Conservation (phyloP, 495 filamentous ascomycete genomes). For the Podospora pseudocomata region DNA sequence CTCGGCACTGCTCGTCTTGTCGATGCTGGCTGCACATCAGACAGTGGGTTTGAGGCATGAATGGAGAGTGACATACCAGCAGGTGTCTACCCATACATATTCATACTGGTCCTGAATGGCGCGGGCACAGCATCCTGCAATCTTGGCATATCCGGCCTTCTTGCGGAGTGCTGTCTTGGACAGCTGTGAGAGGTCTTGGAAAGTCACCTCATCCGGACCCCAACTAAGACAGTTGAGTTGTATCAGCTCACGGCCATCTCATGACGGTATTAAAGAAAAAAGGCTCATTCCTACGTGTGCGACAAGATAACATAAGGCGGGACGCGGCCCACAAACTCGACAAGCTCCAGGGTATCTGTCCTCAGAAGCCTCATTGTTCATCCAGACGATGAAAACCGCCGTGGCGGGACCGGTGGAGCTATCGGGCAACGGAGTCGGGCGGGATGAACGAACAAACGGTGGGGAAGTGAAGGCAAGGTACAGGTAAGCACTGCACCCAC, state of each 20-base stretch:
- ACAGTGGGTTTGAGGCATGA: not conserved
- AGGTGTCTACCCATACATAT: conserved; percentile 20
- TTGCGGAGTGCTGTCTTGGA: not conserved
- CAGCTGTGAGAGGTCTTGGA: conserved; percentile 6
- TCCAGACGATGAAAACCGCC: not conserved
- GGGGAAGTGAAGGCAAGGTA: too few species aligned
- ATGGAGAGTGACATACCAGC: conserved; percentile 3
- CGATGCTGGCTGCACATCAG: conserved; percentile 4
- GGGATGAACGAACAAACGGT: too few species aligned
- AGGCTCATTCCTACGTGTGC: conserved; percentile 3
- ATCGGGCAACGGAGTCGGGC: too few species aligned
- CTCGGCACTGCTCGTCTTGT: conserved; percentile 13
- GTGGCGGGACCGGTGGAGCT: not conserved
- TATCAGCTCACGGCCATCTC: too few species aligned
- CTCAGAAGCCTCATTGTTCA: conserved; percentile 8
- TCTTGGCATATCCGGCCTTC: conserved; percentile 19
- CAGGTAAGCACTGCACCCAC: too few species aligned
- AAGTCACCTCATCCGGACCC: conserved; percentile 20
- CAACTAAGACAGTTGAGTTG: not conserved
- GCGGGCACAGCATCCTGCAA: conserved; percentile 13
- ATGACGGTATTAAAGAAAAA: too few species aligned
- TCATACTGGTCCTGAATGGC: conserved; percentile 6
- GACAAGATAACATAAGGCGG: conserved; percentile 20
- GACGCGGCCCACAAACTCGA: conserved; percentile 4
- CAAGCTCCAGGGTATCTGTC: conserved; percentile 5